Conservation (phyloP, 2,329 filamentous ascomycete species). For the Aspergillus latus region DNA sequence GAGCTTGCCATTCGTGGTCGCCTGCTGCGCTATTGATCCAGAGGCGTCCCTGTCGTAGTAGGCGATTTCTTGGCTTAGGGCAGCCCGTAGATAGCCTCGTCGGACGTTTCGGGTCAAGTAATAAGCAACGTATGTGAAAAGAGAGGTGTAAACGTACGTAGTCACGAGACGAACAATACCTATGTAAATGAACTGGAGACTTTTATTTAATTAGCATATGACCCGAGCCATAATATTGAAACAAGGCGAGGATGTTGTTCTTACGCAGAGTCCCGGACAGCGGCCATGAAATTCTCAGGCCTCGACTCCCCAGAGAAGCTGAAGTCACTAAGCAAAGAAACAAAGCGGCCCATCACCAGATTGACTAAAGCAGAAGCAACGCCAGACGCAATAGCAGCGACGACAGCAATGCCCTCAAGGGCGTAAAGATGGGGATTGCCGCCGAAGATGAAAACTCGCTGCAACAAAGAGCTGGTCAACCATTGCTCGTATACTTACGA, state of each 20-base stretch:
- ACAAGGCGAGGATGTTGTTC: slow-evolving; percentile 11
- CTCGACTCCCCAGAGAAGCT: slow-evolving; percentile 16
- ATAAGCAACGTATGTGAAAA: slow-evolving; percentile 8
- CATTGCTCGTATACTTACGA: background rate
- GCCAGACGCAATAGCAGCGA: slow-evolving; percentile 25
- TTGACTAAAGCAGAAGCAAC: slow-evolving; percentile 37
- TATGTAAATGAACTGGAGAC: slow-evolving; percentile 37
- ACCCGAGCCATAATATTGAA: background rate
- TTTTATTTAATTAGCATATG: slow-evolving; percentile 11
- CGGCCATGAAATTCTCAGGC: slow-evolving; percentile 14
- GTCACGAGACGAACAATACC: slow-evolving; percentile 35
- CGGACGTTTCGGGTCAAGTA: background rate
- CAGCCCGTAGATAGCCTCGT: slow-evolving; percentile 21
- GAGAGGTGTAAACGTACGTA: slow-evolving; percentile 34
- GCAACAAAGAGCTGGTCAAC: background rate
- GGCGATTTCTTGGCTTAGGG: slow-evolving; percentile 32
- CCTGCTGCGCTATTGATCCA: slow-evolving; percentile 32
- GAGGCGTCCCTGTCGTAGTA: slow-evolving; percentile 30
- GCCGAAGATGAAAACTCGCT: slow-evolving; percentile 14
- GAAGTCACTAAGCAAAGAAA: slow-evolving; percentile 28
- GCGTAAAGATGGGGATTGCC: background rate
- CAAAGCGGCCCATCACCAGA: slow-evolving; percentile 37
- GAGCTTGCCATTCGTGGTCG: slow-evolving; percentile 58
- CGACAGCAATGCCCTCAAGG: slow-evolving; percentile 3
- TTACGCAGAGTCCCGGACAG: slow-evolving; percentile 21